Percentiles rank a stretch among this genome's conserved stretches.
Evolutionary conservation across 805 yeast genomes (phyloP).

Genomic region (Ogataea trehalophila): DNA sequence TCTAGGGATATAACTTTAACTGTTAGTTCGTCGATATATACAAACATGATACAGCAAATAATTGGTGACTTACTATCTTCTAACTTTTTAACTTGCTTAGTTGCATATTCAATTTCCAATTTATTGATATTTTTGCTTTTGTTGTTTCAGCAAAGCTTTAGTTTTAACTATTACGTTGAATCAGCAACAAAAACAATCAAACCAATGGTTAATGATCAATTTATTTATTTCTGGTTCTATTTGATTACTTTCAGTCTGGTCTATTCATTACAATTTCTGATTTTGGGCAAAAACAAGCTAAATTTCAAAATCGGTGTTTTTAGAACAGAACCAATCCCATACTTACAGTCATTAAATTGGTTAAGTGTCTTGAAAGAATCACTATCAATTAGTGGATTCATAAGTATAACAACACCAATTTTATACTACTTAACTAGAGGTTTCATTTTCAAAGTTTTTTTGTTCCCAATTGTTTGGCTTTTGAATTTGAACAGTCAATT

Average conservation of each 20-base stretch:
- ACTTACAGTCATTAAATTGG: constrained; percentile 19
- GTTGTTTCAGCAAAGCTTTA: constrained; percentile 17
- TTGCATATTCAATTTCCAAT: constrained; percentile 21
- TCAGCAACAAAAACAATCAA: constrained; percentile 36
- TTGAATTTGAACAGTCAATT: constrained; percentile 36
- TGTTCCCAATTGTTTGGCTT: constrained; percentile 26
- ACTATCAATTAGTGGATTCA: constrained; percentile 27
- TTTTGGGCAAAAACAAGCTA: constrained; percentile 53
- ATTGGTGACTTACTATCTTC: constrained; percentile 22
- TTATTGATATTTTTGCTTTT: constrained; percentile 14
- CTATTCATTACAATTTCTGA: constrained; percentile 47
- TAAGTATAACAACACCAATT: constrained; percentile 33
- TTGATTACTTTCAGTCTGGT: constrained; percentile 35
- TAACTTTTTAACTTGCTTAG: constrained; percentile 16
- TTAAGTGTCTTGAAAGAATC: constrained; percentile 35
- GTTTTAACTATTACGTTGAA: constrained; percentile 25
- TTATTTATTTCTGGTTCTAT: constrained; percentile 47
- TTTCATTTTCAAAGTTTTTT: constrained; percentile 36
- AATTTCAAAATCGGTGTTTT: constrained; percentile 40
- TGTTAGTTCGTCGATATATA: constrained; percentile 21
- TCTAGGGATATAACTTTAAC: constrained; percentile 26
- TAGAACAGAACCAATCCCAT: constrained; percentile 36
- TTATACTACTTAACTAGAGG: constrained; percentile 38
- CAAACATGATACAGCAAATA: constrained; percentile 23
- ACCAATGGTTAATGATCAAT: constrained; percentile 38